Percentiles rank a stretch among this genome's conserved stretches.
phyloP scores from a whole-genome alignment of 2,329 filamentous ascomycete genomes.

The Alternaria postmessia region DNA sequence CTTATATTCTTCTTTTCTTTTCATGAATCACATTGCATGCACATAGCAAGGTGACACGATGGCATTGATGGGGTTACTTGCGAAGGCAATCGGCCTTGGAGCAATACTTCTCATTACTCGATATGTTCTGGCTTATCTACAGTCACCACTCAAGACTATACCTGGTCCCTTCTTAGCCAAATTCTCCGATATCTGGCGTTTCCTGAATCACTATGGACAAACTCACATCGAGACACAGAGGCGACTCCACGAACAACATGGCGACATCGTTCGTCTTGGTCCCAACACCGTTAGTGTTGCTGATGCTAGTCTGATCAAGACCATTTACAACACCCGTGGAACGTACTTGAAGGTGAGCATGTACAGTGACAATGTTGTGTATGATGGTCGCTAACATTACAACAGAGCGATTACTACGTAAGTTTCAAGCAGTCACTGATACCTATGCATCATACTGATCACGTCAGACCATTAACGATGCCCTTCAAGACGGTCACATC shows the following conservation, averaged over 20 bases:
- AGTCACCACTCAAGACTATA: slow-evolving; percentile 41
- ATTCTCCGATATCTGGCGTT: slow-evolving; percentile 45
- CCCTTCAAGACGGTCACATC: slow-evolving; percentile 40
- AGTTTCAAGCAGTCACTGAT: neutral
- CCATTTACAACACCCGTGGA: slow-evolving; percentile 43
- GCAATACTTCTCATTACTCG: slow-evolving; percentile 24
- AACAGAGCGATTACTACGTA: slow-evolving; percentile 42
- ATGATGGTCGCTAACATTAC: neutral
- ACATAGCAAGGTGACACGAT: slow-evolving; percentile 16
- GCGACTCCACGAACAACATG: slow-evolving; percentile 40
- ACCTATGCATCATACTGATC: neutral
- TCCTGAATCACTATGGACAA: slow-evolving; percentile 38
- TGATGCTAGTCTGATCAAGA: slow-evolving; percentile 42
- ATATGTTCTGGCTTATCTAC: slow-evolving; percentile 35
- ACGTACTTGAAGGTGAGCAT: slow-evolving; percentile 42
- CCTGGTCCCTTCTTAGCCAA: slow-evolving; percentile 46
- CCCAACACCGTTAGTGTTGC: slow-evolving; percentile 42
- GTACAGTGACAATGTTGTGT: neutral
- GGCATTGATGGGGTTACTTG: slow-evolving; percentile 22
- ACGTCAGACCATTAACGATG: slow-evolving; percentile 36
- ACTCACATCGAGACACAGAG: slow-evolving; percentile 43
- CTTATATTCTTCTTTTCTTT: slow-evolving; percentile 1
- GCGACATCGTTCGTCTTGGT: slow-evolving; percentile 40
- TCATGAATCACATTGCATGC: slow-evolving; percentile 3
- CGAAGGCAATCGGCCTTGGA: slow-evolving; percentile 24